Evolutionary conservation across 2,329 filamentous ascomycete species (phyloP).

Genomic region (Colletotrichum tropicicola): DNA sequence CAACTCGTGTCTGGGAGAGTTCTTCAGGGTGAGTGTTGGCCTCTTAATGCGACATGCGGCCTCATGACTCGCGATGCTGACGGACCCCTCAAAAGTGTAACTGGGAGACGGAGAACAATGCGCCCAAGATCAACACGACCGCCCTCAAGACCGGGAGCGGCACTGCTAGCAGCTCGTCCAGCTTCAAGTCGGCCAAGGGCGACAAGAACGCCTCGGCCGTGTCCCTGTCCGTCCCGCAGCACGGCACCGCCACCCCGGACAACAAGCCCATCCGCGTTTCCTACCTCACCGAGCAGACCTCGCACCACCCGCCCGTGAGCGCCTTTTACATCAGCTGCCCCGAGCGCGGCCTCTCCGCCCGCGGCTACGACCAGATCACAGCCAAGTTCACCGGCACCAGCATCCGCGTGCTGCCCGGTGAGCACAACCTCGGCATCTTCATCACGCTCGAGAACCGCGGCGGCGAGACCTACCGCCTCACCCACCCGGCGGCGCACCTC

Average conservation of each 20-base stretch:
- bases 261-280: conserved; percentile 78
- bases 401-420: conserved; percentile 88
- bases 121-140: conserved; percentile 69
- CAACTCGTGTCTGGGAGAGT: conserved; percentile 96
- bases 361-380: conserved; percentile 94
- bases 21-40: conserved; percentile 82
- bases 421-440: conserved; percentile 96
- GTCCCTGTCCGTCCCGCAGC: conserved; percentile 60
- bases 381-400: conserved; percentile 98
- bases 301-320: conserved; percentile 96
- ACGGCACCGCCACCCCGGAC: conserved; percentile 51
- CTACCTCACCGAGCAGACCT: conserved; percentile 97
- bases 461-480: conserved; percentile 93
- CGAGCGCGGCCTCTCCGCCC: conserved; percentile 85
- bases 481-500: conserved; percentile 91
- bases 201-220: conserved; percentile 58
- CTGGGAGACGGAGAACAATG: conserved; percentile 89
- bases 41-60: neutral
- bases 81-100: conserved; percentile 74
- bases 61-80: conserved; percentile 7
- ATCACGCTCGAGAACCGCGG: conserved; percentile 82
- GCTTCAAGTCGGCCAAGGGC: conserved; percentile 52
- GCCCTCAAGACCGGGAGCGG: conserved; percentile 47
- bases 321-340: conserved; percentile 95
- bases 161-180: conserved; percentile 55